Percentiles rank a stretch among this genome's conserved stretches.
phyloP scores from a whole-genome alignment of 1,284 basidiomycete species.

The Polyporus tsugae region DNA sequence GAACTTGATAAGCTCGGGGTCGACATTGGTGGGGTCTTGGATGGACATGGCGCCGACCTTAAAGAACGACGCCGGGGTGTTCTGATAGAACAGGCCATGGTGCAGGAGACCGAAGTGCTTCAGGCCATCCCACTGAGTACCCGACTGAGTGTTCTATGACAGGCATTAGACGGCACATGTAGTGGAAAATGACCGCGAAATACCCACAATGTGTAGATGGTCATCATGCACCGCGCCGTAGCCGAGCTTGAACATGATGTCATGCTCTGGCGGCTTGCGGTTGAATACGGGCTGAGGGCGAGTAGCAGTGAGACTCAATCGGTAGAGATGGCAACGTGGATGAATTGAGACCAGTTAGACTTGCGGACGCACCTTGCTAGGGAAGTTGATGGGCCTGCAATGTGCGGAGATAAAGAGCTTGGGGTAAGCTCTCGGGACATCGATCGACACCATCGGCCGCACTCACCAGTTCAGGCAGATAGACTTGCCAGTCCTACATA shows the following conservation, averaged over 20 bases:
- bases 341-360: not conserved
- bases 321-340: not conserved
- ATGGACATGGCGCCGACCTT: conserved; percentile 56
- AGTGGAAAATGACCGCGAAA: not conserved
- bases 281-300: conserved; percentile 60
- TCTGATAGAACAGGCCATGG: conserved; percentile 70
- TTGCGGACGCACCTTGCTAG: conserved; percentile 58
- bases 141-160: conserved; percentile 74
- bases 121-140: conserved; percentile 80
- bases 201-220: conserved; percentile 65
- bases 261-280: conserved; percentile 61
- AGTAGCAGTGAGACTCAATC: not conserved
- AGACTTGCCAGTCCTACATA: conserved; percentile 58
- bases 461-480: conserved; percentile 71
- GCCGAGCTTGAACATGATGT: conserved; percentile 32
- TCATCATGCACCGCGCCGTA: conserved; percentile 59
- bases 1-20: conserved; percentile 57
- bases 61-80: conserved; percentile 56
- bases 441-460: not conserved
- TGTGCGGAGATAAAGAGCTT: not conserved
- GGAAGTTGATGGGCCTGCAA: conserved; percentile 72
- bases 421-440: conserved; percentile 11
- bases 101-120: conserved; percentile 66
- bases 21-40: conserved; percentile 58
- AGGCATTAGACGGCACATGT: not conserved